Conservation (phyloP, 306 rosid species). For the Cicer cuneatum region DNA sequence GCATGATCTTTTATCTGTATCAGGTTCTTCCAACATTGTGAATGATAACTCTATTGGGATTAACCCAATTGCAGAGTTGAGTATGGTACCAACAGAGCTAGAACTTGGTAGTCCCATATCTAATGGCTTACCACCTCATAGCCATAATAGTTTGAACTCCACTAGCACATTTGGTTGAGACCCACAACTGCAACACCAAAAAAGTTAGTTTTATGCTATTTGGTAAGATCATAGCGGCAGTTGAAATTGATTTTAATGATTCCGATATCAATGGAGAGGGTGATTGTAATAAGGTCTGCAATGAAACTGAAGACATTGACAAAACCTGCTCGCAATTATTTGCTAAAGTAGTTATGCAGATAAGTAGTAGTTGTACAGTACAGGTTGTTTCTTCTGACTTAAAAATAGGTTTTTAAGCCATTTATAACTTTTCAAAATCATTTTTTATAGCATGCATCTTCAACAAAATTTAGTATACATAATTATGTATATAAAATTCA, state of each 20-base stretch:
- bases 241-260: constrained; percentile 44
- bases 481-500: too few species aligned
- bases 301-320: constrained; percentile 40
- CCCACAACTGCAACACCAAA: constrained; percentile 43
- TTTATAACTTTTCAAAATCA: too few species aligned
- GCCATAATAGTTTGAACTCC: constrained; percentile 62
- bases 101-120: constrained; percentile 59
- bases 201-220: constrained; percentile 61
- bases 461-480: too few species aligned
- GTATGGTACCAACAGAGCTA: constrained; percentile 52
- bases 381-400: too few species aligned
- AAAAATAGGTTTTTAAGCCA: too few species aligned
- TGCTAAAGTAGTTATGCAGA: too few species aligned
- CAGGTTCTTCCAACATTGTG: constrained; percentile 45
- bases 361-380: too few species aligned
- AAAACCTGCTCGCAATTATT: neutral
- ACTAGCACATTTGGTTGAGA: constrained; percentile 47
- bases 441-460: too few species aligned
- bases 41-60: constrained; percentile 43
- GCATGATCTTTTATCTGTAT: constrained; percentile 58
- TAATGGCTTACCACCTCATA: constrained; percentile 56
- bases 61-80: constrained; percentile 41
- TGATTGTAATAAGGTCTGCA: constrained; percentile 37
- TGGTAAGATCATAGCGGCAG: constrained; percentile 60
- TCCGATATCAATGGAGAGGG: constrained; percentile 47